Conservation (phyloP, 495 filamentous ascomycete genomes). For the Apiosordaria backusii region DNA sequence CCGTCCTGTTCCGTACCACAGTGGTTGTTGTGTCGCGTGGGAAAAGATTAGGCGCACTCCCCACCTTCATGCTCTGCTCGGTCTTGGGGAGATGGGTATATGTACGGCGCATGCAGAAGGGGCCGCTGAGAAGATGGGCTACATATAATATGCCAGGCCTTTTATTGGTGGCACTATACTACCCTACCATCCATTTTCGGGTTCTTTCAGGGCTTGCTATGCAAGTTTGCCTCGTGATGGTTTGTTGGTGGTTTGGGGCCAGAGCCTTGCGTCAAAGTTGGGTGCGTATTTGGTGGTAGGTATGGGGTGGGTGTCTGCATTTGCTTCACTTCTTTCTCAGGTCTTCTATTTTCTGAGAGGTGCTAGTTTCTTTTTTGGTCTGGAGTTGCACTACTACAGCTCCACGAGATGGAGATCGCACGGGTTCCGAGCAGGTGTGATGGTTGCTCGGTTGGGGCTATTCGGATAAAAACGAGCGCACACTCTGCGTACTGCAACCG, state of each 20-base stretch:
- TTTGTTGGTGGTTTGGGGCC: not conserved
- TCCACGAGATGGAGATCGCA: not conserved
- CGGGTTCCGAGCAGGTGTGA: not conserved
- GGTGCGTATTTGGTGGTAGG: not conserved
- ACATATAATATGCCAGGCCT: not conserved
- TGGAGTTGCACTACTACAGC: too few species aligned
- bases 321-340: not conserved
- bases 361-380: too few species aligned
- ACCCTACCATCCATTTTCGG: not conserved
- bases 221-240: not conserved
- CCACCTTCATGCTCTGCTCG: not conserved
- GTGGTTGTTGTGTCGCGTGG: not conserved
- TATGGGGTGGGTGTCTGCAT: not conserved
- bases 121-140: not conserved
- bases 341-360: not conserved
- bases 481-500: not conserved
- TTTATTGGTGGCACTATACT: not conserved
- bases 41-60: not conserved
- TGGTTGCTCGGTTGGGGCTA: not conserved
- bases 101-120: not conserved
- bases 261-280: not conserved
- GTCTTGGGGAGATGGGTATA: not conserved
- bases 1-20: not conserved
- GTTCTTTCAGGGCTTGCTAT: not conserved
- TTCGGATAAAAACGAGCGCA: not conserved